Conservation (phyloP, 2,329 filamentous ascomycete species). For the Xylariaceae sp. region DNA sequence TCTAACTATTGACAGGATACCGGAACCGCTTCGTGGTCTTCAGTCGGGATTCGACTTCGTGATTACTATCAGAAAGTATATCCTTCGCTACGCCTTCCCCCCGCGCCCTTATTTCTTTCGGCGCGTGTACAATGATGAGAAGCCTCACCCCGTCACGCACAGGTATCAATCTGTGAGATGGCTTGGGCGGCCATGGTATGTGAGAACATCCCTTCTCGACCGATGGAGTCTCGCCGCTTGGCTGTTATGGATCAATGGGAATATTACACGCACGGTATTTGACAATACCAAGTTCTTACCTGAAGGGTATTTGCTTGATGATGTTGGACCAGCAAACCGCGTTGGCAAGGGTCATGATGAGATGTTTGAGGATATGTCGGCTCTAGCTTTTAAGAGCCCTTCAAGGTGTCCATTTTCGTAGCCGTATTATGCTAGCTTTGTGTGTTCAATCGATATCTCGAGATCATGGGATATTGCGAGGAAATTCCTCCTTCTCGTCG, state of each 20-base stretch:
- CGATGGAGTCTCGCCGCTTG: background rate
- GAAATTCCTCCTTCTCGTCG: no score
- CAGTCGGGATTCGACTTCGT: background rate
- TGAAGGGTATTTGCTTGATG: background rate
- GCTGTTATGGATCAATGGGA: background rate
- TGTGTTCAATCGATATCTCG: no score
- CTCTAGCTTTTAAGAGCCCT: background rate
- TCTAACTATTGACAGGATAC: background rate
- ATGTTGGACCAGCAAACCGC: background rate
- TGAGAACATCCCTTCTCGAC: background rate
- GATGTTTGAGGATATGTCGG: background rate
- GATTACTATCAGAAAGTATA: background rate
- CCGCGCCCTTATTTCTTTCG: background rate
- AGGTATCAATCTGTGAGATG: background rate
- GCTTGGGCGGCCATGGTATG: background rate
- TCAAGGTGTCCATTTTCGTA: no score
- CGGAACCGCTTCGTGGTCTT: background rate
- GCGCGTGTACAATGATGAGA: background rate
- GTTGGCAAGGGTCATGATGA: background rate
- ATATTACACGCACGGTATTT: no score
- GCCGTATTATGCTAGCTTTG: no score
- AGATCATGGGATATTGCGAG: no score
- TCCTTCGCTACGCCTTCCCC: background rate
- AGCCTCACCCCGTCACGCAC: no score
- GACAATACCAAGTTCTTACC: background rate